phyloP scores from a whole-genome alignment of 192 early-diverging fungal species.

The Mortierella hygrophila region DNA sequence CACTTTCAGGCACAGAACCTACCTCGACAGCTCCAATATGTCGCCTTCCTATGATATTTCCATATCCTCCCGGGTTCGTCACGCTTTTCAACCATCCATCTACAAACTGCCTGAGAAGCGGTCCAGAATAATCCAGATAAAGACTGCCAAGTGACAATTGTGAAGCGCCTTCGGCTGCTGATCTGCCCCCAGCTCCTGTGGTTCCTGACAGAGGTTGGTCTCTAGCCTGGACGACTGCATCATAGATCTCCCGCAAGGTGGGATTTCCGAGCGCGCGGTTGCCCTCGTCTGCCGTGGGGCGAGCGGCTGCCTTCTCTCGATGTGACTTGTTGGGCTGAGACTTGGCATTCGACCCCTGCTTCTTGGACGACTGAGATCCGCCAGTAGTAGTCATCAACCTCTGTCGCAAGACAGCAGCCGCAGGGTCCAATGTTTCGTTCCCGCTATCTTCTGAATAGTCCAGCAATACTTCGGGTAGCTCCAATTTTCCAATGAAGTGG shows the following conservation, averaged over 20 bases:
- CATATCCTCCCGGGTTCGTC: slow-evolving; percentile 33
- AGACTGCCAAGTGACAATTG: slow-evolving; percentile 23
- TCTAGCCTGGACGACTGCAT: slow-evolving; percentile 7
- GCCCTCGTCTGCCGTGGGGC: not conserved
- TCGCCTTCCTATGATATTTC: slow-evolving; percentile 33
- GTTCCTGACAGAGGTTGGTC: slow-evolving; percentile 15
- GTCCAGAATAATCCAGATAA: slow-evolving; percentile 33
- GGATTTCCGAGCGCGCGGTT: slow-evolving; percentile 7
- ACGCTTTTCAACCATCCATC: slow-evolving; percentile 34
- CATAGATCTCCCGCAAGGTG: slow-evolving; percentile 29
- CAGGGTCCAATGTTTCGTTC: slow-evolving; percentile 28
- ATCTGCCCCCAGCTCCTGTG: not conserved
- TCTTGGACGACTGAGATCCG: not conserved
- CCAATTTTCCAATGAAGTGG: slow-evolving; percentile 17
- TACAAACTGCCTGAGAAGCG: slow-evolving; percentile 25
- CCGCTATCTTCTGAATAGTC: not conserved
- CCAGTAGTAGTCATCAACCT: slow-evolving; percentile 6
- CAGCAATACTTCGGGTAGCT: slow-evolving; percentile 3
- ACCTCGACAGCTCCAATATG: slow-evolving; percentile 36
- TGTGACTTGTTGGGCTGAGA: not conserved
- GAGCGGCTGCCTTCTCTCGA: not conserved
- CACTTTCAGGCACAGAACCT: not conserved
- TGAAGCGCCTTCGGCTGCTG: not conserved
- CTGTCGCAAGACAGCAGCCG: slow-evolving; percentile 27
- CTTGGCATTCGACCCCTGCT: slow-evolving; percentile 9